phyloP scores from a whole-genome alignment of 306 rosid genomes.

The Pyrus bretschneideri region DNA sequence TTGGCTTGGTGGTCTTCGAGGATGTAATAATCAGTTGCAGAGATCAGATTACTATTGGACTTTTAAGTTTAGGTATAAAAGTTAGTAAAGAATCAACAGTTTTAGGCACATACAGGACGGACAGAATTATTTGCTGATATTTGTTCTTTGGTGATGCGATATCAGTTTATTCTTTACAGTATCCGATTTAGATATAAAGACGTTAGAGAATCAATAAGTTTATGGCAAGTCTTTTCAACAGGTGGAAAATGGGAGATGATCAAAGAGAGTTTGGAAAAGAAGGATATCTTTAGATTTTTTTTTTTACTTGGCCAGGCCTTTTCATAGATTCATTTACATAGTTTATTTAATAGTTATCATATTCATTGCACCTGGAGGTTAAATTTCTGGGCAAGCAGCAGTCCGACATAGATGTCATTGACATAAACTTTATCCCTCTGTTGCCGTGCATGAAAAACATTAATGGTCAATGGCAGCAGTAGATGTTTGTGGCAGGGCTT shows the following conservation, averaged over 20 bases:
- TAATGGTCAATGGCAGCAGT: background rate
- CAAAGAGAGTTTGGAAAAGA: background rate
- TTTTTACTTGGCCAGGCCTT: background rate
- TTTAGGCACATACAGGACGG: background rate
- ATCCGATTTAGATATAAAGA: background rate
- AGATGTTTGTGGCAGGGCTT: background rate
- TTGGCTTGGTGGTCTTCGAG: background rate
- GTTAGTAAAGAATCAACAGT: background rate
- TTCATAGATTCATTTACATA: background rate
- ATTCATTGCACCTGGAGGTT: background rate
- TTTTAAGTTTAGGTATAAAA: background rate
- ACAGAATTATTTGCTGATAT: background rate
- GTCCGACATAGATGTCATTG: background rate
- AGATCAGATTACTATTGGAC: background rate
- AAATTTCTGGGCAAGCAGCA: background rate
- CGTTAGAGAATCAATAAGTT: background rate
- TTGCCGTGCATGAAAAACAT: background rate
- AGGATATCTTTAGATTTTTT: background rate
- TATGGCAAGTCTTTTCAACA: background rate
- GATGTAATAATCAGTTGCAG: background rate
- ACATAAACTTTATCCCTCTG: background rate
- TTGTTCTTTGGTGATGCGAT: background rate
- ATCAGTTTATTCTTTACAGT: background rate
- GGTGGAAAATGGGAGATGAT: background rate
- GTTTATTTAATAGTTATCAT: background rate